These are phyloP conservation scores for Fraxinus paxiana DNA, from an alignment of 305 asterid species.

Conservation along the genomic window DNA sequence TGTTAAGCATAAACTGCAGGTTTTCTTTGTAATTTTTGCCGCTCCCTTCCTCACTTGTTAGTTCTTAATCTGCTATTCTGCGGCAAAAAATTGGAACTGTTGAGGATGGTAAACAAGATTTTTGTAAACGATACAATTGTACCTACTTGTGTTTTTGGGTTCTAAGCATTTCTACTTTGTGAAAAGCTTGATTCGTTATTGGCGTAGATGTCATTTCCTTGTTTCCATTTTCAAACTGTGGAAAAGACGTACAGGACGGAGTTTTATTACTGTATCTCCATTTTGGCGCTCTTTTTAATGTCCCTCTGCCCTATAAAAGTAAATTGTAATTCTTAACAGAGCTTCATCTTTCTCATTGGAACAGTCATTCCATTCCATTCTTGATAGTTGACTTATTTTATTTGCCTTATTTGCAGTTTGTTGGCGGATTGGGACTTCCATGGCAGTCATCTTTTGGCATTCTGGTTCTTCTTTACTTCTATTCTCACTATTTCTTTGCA, in stretches of 20 bases:
- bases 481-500: constrained; percentile 94
- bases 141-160: too few species aligned
- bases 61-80: too few species aligned
- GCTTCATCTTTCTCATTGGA: neutral
- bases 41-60: too few species aligned
- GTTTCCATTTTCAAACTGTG: neutral
- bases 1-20: too few species aligned
- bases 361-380: neutral
- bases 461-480: constrained; percentile 89
- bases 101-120: too few species aligned
- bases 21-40: too few species aligned
- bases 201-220: neutral
- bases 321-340: neutral
- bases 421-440: constrained; percentile 87
- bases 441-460: constrained; percentile 96
- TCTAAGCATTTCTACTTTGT: neutral
- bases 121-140: too few species aligned
- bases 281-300: neutral
- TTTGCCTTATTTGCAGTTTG: constrained; percentile 57
- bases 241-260: neutral
- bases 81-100: too few species aligned
- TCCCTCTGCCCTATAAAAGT: neutral
- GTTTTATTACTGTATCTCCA: neutral
- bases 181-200: neutral
- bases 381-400: neutral